Conservation (phyloP, 192 early-diverging fungal species). For the Backusella liffmaniae region DNA sequence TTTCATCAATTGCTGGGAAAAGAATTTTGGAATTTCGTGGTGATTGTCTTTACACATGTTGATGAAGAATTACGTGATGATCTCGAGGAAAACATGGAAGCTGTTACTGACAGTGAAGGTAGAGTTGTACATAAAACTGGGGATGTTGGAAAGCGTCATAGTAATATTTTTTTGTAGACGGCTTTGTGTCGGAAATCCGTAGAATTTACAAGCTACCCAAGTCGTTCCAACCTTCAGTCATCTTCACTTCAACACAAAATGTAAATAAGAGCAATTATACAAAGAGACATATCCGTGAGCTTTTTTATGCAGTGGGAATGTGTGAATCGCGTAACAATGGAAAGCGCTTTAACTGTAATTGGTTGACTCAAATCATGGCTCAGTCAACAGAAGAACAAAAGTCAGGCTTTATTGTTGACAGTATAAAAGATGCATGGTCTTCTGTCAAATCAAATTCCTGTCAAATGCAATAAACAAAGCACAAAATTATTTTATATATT, state of each 20-base stretch:
- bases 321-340: conserved; percentile 38
- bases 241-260: conserved; percentile 48
- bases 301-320: conserved; percentile 43
- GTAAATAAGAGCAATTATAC: conserved; percentile 45
- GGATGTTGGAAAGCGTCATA: background rate
- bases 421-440: conserved; percentile 37
- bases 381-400: conserved; percentile 41
- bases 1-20: conserved; percentile 48
- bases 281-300: conserved; percentile 42
- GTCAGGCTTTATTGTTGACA: conserved; percentile 42
- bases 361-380: conserved; percentile 47
- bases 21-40: conserved; percentile 54
- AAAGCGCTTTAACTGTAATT: conserved; percentile 46
- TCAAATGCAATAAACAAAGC: conserved; percentile 25
- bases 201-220: conserved; percentile 40
- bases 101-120: background rate
- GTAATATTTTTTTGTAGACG: conserved; percentile 29
- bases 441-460: conserved; percentile 15
- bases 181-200: conserved; percentile 46
- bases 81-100: conserved; percentile 47
- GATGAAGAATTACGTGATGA: conserved; percentile 48
- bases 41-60: conserved; percentile 54
- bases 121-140: background rate
- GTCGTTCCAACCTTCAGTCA: conserved; percentile 41
- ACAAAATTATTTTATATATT: background rate